Base-by-base conservation (phyloP, 2,329 filamentous ascomycete species). In the Dendryphion nanum region DNA sequence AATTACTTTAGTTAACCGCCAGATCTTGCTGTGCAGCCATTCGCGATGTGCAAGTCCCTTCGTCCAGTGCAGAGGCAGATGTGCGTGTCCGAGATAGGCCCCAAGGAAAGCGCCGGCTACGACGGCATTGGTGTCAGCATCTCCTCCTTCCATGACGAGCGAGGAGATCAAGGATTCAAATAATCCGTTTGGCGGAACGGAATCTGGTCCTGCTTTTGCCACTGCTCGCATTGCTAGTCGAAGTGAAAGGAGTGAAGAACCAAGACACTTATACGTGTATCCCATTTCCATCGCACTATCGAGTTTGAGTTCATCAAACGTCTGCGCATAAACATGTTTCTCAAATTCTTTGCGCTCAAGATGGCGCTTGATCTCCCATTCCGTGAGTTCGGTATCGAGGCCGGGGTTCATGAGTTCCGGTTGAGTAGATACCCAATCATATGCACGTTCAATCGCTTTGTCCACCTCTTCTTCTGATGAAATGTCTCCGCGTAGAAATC, bases 81-180 rank as follows among this genome's bases (percentile, higher is more conserved):
- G 57, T 28, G 61, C 66, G 50, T 72, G 73, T 12, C 75, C 75
- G 2, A 77, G 47, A 28, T 69, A 71, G 0, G 66, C 68, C 0
- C 76, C 76, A 1, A 78, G 45, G 0, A 78, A 55, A 1, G 74
- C 72, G 0, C 74, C 75, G 0, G 74, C 74, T 37, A 73, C 74
- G 30, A 72, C 75, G 5, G 73, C 74, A 41, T 78, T 78, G 1
- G 75, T 78, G 43, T 78, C 75, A 3, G 75, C 73, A 42, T 78
- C 75, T 0, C 75, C 76, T 2, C 72, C 76, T 23, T 69, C 63
- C 71, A 77, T 74, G 23, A 73, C 67, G 12, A 78, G 61, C 5
- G 71, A 63, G 0, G 69, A 72, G 10, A 77, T 72, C 8, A 75
- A 56, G 5, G 64, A 54, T 52, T 78, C 73, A 43, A 78, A 77